Base-by-base conservation (phyloP, 2,329 filamentous ascomycete genomes). In the Diplodia mutila region DNA sequence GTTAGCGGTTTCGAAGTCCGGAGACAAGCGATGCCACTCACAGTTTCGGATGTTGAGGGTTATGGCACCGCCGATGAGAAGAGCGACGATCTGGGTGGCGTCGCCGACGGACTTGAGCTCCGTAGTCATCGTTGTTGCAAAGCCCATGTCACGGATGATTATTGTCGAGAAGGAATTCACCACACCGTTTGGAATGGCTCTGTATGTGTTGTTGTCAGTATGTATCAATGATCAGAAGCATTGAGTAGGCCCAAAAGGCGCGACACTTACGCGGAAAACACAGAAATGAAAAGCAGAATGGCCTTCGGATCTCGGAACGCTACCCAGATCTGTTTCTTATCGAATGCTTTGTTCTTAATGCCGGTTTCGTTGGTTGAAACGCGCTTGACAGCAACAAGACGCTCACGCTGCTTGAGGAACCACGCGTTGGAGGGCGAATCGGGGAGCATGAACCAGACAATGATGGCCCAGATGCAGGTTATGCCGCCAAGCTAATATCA, bases 131-230 rank as follows among this genome's bases (percentile, higher is more conserved):
- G 74, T 77, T 1, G 75, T 78, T 2, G 68, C 71, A 69, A 79
- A 79, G 1, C 76, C 77, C 69, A 79, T 70, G 55, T 77, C 76
- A 21, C 72, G 70, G 34, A 79, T 78, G 59, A 76, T 78, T 42
- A 78, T 73, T 0, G 76, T 78, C 0, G 76, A 78, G 71, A 79
- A 77, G 12, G 75, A 78, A 49, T 78, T 77, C 18, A 79, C 72
- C 1, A 79, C 77, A 5, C 76, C 73, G 65, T 78, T 77, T 5
- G 76, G 72, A 32, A 78, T 75, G 0, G 73, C 73, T 16, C 73
- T 73, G 2, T 70, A 71, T 8, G 6, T 6, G 23, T n/a, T 2
- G 4, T 2, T 1, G 32, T 34, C 11, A 34, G 32, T 8, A 34
- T 34, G 32, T 2, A 2, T 12, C 32, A 1, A 8, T 29, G 27